Conservation (phyloP, 345 rosid genomes). For the Garcia nutans region DNA sequence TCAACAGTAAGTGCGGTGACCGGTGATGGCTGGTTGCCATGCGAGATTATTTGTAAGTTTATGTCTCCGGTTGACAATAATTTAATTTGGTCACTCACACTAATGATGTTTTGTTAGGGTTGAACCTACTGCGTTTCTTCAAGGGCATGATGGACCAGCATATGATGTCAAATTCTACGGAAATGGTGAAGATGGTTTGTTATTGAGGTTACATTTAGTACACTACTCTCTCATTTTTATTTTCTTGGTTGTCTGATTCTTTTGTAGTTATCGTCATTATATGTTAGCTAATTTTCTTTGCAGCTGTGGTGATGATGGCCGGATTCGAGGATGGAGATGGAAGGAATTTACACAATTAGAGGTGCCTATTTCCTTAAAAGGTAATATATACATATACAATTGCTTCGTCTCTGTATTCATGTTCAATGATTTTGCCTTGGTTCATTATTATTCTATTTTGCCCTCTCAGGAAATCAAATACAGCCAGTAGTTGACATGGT, state of each 20-base stretch:
- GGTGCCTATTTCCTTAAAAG: constrained; percentile 45
- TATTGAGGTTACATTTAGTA: constrained; percentile 56
- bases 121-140: constrained; percentile 60
- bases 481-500: constrained; percentile 66
- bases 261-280: background rate
- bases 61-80: background rate
- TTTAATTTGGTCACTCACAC: background rate
- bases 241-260: background rate
- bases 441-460: constrained; percentile 1
- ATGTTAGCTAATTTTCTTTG: constrained; percentile 11
- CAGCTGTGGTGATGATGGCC: constrained; percentile 98
- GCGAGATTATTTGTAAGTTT: background rate
- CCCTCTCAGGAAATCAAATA: constrained; percentile 53
- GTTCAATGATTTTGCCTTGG: no score
- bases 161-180: constrained; percentile 93
- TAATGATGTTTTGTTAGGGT: constrained; percentile 34
- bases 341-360: constrained; percentile 48
- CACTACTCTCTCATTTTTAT: background rate
- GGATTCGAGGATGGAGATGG: constrained; percentile 92
- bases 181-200: constrained; percentile 57
- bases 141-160: constrained; percentile 83
- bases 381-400: constrained; percentile 22
- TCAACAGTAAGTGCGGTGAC: constrained; percentile 41
- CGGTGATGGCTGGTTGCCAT: no score
- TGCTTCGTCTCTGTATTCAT: background rate